Evolutionary conservation across 163 green algal species (phyloP).

Genomic region (Chloroidium sp.): DNA sequence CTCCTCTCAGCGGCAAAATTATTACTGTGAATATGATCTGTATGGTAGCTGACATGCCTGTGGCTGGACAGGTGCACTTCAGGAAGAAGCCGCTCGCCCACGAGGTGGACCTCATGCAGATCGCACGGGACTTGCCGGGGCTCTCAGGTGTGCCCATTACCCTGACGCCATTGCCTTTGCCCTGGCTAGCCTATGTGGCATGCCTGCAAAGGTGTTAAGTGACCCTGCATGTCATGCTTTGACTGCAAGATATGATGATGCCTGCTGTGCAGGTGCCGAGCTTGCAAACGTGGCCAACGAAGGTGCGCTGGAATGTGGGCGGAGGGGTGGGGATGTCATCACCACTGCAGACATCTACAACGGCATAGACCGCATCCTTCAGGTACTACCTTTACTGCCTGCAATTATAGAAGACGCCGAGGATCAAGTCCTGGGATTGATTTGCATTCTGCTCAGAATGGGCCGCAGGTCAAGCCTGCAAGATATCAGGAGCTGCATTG

Average conservation of each 20-base stretch:
- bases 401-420: too few species aligned
- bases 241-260: background rate
- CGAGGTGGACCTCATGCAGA: constrained; percentile 70
- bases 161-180: background rate
- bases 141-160: constrained; percentile 39
- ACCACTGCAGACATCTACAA: constrained; percentile 58
- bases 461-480: too few species aligned
- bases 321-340: constrained; percentile 36
- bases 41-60: too few species aligned
- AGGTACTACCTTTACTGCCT: constrained; percentile 14
- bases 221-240: background rate
- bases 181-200: background rate
- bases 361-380: constrained; percentile 70
- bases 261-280: constrained; percentile 59
- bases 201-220: too few species aligned
- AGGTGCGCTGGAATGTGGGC: constrained; percentile 60
- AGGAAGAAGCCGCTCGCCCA: constrained; percentile 21
- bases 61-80: constrained; percentile 26
- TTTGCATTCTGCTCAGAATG: too few species aligned
- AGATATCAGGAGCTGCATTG: too few species aligned
- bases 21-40: too few species aligned
- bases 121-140: constrained; percentile 80
- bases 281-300: constrained; percentile 91
- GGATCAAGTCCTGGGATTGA: too few species aligned
- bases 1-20: too few species aligned